Base-by-base conservation (phyloP, 1,284 basidiomycete genomes). In the Ceratobasidium sp. region DNA sequence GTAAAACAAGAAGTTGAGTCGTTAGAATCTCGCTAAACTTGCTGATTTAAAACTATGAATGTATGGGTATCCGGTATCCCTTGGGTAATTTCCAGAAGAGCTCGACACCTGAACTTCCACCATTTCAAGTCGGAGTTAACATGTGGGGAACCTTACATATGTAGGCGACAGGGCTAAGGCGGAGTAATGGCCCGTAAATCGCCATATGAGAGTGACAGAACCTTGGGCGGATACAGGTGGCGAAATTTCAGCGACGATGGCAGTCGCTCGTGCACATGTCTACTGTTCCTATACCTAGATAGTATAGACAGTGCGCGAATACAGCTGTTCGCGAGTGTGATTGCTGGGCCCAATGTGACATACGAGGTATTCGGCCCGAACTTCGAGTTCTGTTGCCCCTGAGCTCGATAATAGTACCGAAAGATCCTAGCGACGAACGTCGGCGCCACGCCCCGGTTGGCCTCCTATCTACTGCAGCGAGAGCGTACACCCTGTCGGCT, bases 91-190 rank as follows among this genome's bases (percentile, higher is more conserved):
- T 15, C 39, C 61, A 18, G 44, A 23, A 12, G 20, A 23, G 40
- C 23, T 23, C 20, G 23, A 40, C 40, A 13, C 61, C 42, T 64
- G 39, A 64, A 42, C 33, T 28, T 44, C 61, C 61, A 33, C 61
- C 61, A 64, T 40, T 64, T 40, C 61, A 44, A n/a, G 18, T 44
- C 61, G 40, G 61, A 44, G 61, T 64, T 64, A n/a, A 64, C 61
- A 44, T 44, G 20, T 64, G 23, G 20, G 61, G 40, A 64, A 64
- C 23, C 61, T 44, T 42, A 44, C 61, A n/a, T 40, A 64, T 33
- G 28, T 33, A 40, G 61, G 61, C 42, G 18, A 39, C 4, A 64
- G 61, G 40, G 40, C 40, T 23, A 44, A 3, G 39, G 23, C 61
- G 61, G 61, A 64, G 61, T 64, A 64, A 64, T 44, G 61, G 61